Percentiles rank a stretch among this genome's conserved stretches.
Conservation (phyloP, 495 filamentous ascomycete genomes). For the Podospora appendiculata region DNA sequence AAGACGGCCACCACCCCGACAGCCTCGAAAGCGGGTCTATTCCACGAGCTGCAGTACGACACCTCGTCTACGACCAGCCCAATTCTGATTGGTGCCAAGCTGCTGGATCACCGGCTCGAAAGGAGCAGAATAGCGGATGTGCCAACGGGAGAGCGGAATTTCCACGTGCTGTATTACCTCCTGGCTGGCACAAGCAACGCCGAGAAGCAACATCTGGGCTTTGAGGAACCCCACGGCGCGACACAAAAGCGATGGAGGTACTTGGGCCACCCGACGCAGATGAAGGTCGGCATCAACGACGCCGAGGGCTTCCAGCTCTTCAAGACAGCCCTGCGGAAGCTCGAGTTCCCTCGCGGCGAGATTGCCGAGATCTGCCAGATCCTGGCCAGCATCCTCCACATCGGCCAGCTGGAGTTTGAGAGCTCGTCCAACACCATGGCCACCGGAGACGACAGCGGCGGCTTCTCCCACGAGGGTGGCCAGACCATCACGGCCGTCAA, state of each 20-base stretch:
- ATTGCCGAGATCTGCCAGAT: constrained; percentile 97
- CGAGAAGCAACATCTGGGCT: constrained; percentile 82
- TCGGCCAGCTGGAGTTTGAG: constrained; percentile 89
- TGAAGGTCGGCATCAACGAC: constrained; percentile 96
- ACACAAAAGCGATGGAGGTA: constrained; percentile 85
- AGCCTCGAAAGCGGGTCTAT: constrained; percentile 90
- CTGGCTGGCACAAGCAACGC: constrained; percentile 83
- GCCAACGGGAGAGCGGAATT: constrained; percentile 91
- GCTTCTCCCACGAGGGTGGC: constrained; percentile 90
- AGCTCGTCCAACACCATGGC: constrained; percentile 70
- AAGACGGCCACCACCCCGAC: constrained; percentile 93
- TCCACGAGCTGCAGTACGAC: constrained; percentile 94
- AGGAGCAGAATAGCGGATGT: constrained; percentile 82
- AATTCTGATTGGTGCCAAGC: constrained; percentile 83
- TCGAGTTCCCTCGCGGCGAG: constrained; percentile 86
- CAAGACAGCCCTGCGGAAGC: constrained; percentile 87
- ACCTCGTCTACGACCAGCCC: constrained; percentile 72
- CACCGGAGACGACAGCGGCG: constrained; percentile 83
- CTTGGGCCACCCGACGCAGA: constrained; percentile 88
- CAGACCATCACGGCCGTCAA: constrained; percentile 77
- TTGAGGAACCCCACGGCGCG: constrained; percentile 55
- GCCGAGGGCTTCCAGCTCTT: constrained; percentile 93
- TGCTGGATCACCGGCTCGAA: constrained; percentile 88
- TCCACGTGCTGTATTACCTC: constrained; percentile 93
- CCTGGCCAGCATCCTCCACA: constrained; percentile 82